Base-by-base conservation (phyloP, 2,329 filamentous ascomycete species). In the Penicillium brasilianum region DNA sequence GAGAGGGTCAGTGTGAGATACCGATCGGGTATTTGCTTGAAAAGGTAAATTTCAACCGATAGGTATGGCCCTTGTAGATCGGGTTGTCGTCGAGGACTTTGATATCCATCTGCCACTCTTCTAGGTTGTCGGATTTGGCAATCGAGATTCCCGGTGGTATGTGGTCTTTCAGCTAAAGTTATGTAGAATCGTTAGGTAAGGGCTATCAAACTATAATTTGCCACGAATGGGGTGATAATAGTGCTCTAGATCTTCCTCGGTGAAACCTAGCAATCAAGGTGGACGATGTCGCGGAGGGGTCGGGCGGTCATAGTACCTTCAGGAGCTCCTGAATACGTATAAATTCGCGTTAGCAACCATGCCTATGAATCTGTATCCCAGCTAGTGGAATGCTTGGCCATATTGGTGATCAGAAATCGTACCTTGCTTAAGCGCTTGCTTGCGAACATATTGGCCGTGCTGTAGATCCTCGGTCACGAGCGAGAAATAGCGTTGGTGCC, bases 71-170 rank as follows among this genome's bases (percentile, higher is more conserved):
- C 55, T 86, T 80, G 79, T 99, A 99, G 51, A 99, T 80, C 1
- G 94, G 94, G 73, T 99, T 99, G 60, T 86, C 81, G 77, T 98
- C 95, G 43, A 98, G 85, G 55, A 99, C 94, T 68, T 85, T 82
- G 57, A 99, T 96, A 75, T 99, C 96, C 80, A 98, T 88, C 54
- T 89, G 83, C 96, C 95, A 99, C 80, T 95, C 90, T 72, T 92
- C 85, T 55, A 97, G 88, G 75, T 93, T 89, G 50, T 96, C 91
- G 59, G 92, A 88, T 51, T 88, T 87, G 61, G 96, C 88, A 52
- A 98, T 87, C 52, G 86, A 83, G 76, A 99, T 97, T 63, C 87
- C 87, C 0, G 85, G 86, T 3, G 87, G 85, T 6, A 87, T 80
- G 67, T 83, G 81, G 50, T 82, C 80, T 71, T 87, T 80, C 73